Evolutionary conservation across 2,329 filamentous ascomycete species (phyloP).

Genomic region (Paecilomyces niveus): DNA sequence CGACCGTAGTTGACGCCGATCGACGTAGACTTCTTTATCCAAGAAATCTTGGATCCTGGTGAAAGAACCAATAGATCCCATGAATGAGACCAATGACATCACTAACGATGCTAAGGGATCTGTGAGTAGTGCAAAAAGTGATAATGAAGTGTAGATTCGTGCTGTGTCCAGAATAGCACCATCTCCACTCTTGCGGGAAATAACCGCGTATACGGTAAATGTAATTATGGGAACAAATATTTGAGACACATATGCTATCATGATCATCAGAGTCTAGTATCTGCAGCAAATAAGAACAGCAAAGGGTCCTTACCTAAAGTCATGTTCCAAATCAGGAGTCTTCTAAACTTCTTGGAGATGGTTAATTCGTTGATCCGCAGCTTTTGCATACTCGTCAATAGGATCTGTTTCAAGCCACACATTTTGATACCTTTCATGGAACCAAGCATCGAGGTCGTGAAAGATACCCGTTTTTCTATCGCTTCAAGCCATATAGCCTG

Average conservation of each 20-base stretch:
- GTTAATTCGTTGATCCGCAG: constrained; percentile 35
- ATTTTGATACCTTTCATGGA: constrained; percentile 49
- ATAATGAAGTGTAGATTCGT: constrained; percentile 41
- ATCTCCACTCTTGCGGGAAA: constrained; percentile 28
- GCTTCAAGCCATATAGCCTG: constrained; percentile 45
- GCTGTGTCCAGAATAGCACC: constrained; percentile 30
- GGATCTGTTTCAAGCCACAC: constrained; percentile 37
- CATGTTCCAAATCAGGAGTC: constrained; percentile 36
- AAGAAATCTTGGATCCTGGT: constrained; percentile 41
- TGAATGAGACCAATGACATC: constrained; percentile 38
- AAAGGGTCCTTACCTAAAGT: constrained; percentile 22
- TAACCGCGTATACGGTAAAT: constrained; percentile 38
- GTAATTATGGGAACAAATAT: constrained; percentile 40
- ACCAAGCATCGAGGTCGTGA: constrained; percentile 41
- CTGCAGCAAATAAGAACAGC: constrained; percentile 7
- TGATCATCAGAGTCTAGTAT: constrained; percentile 9
- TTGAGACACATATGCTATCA: constrained; percentile 30
- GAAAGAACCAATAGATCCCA: constrained; percentile 41
- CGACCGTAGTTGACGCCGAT: constrained; percentile 13
- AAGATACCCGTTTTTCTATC: constrained; percentile 43
- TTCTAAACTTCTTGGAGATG: constrained; percentile 35
- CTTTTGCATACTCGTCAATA: constrained; percentile 31
- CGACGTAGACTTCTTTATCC: constrained; percentile 22
- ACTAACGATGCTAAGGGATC: constrained; percentile 41
- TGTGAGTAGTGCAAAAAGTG: constrained; percentile 40